Evolutionary conservation across 202 grass and related monocot genomes (phyloP), one percentile per base, ranked within the genome.

Genomic region (Zizania palustris): DNA sequence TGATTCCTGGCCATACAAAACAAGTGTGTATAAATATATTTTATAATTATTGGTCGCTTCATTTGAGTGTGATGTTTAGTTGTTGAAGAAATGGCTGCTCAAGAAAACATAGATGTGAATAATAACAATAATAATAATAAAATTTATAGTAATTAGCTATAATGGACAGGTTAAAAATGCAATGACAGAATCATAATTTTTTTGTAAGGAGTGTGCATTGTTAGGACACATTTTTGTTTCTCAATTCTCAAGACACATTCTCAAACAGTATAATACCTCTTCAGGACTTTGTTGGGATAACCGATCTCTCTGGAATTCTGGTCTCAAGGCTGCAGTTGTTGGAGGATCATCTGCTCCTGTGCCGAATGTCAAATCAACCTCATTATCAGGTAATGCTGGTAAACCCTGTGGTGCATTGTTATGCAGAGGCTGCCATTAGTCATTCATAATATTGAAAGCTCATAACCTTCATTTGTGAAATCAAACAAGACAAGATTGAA

Each of bases 251-350:
- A 12, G 36, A 19, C 49, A 57, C 49, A 78, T 67, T 75, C 7
- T 72, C 74, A 72, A 54, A 46, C 28, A 39, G 42, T 71, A 33
- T 19, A 53, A 38, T 81, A 88, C 86, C 86, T 88, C 86, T 69
- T 88, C 76, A 40, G 86, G 81, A 66, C 86, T 88, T 80, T 88
- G 86, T 54, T 88, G 81, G 45, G 81, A 88, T 72, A 84, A 60
- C 11, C 76, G 76, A n/a, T 81, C 76, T 61, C 77, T 77, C 37
- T 88, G 86, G 72, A 88, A 85, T 84, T 88, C 86, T 84, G 28
- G 66, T 71, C 60, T 84, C 66, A 88, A 59, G 36, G 81, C 71
- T 59, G 60, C 53, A 38, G 81, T 81, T 43, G 60, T 88, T 77
- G 86, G 86, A 53, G 86, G 86, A 72, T 84, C 22, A 76, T 76